Base-by-base conservation (phyloP, 768 basidiomycete genomes). In the Mycena capillaripes region DNA sequence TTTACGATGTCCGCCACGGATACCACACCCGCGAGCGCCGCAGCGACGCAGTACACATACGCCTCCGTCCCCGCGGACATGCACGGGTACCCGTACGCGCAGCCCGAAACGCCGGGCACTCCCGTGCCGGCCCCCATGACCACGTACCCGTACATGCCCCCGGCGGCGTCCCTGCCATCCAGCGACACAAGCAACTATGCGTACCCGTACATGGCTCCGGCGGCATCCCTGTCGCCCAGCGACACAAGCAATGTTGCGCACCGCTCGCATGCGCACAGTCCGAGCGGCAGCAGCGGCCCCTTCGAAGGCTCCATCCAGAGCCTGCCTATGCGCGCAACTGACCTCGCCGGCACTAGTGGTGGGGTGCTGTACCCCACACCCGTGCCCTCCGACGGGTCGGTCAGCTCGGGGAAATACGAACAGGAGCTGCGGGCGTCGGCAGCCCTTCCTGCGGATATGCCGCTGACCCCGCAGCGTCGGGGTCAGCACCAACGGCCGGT, bases 31-130 rank as follows among this genome's bases (percentile, higher is more conserved):
- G 56, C 40, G 23, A 67, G 58, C 34, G 50, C 30, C 48, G n/a
- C 67, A 6, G 52, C 52, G n/a, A 52, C 59, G 34, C 59, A 19
- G 42, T 66, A 71, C 64, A 27, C 65, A 52, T 66, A 61, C 16
- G 48, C 64, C 23, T 52, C 50, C 32, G 59, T 66, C 21, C 19
- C 52, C 7, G 64, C 16, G 29, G 48, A 23, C n/a, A 27, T 16
- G 3, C 34, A 57, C 27, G 30, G 38, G 42, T 27, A 57, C 32
- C 29, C 55, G 25, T 57, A 55, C 27, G 38, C 57, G n/a, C 56
- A 21, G 14, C 16, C 48, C 48, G 62, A 36, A 16, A 40, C 46
- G 29, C 61, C 23, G 4, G 21, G 29, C 2, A 16, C 55, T 21
- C n/a, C 46, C 29, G n/a, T 16, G 42, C 46, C 8, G 23, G 40